Base-by-base conservation (phyloP, 2,329 filamentous ascomycete genomes). In the Dactylella cylindrospora region DNA sequence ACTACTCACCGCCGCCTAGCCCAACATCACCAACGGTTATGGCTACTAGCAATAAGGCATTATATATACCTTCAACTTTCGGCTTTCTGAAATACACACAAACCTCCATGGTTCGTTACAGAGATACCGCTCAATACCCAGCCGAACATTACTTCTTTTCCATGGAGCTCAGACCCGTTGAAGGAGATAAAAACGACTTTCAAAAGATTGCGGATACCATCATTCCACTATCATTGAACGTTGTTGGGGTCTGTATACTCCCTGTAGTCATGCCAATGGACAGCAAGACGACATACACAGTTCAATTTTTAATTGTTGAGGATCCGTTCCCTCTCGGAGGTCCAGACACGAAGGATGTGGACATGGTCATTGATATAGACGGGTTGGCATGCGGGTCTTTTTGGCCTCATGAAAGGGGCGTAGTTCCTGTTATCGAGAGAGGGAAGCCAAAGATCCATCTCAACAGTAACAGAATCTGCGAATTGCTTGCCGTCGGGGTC, bases 351-450 rank as follows among this genome's bases (percentile, higher is more conserved):
- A 6, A 53, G 13, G 55, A 61, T 13, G 31, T 61, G 3, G 55
- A 61, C 20, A 46, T 61, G 23, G 55, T 53, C 8, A 47, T 61
- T 20, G 55, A 61, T 39, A 52, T 61, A 12, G 55, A 52, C n/a
- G 46, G 41, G 8, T 47, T 61, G 5, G 47, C 32, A 0, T 47
- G 47, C 3, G 55, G 55, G 15, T 33, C 47, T 3, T 61, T 46
- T 26, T 61, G 55, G 55, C 46, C 55, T 1, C 55, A 61, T 28
- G 47, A 46, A 8, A 41, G 39, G 47, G 55, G 55, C 13, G 20
- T 46, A 12, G 25, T 52, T 3, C 55, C 55, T 3, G 55, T 61
- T n/a, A 33, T 61, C 17, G 55, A 61, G 19, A 52, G 26, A 23
- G 55, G 47, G 10, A 47, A 41, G 15, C 26, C 43, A 6, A 19